phyloP scores from a whole-genome alignment of 176 grass and related monocot species.

The Rhynchospora breviuscula region DNA sequence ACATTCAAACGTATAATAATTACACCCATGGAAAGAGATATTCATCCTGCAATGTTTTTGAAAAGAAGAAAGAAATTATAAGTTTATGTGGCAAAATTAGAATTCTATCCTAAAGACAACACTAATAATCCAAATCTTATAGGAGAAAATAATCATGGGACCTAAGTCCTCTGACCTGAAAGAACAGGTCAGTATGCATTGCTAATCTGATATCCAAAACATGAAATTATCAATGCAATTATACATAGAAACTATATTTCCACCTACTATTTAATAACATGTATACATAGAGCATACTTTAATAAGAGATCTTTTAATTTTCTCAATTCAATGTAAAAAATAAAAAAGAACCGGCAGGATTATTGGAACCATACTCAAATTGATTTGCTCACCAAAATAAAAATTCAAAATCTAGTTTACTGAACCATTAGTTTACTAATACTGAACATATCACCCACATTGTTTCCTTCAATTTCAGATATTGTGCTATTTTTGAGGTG shows the following conservation, averaged over 20 bases:
- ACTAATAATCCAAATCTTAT: too few species aligned
- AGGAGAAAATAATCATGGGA: not conserved
- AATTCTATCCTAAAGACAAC: too few species aligned
- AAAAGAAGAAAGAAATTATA: too few species aligned
- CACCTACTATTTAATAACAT: not conserved
- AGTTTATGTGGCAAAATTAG: too few species aligned
- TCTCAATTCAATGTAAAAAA: not conserved
- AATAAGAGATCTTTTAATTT: not conserved
- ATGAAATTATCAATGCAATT: not conserved
- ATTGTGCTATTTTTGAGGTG: not conserved
- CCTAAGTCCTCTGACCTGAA: not conserved
- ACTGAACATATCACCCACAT: not conserved
- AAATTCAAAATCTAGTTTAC: not conserved
- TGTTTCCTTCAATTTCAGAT: not conserved
- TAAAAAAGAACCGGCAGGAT: not conserved
- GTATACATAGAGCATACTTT: not conserved
- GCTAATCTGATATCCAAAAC: not conserved
- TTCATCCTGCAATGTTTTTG: too few species aligned
- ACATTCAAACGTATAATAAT: too few species aligned
- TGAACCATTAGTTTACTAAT: not conserved
- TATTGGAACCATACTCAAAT: not conserved
- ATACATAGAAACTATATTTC: not conserved
- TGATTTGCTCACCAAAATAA: not conserved
- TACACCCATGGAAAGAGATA: too few species aligned
- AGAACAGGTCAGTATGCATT: not conserved